Conservation (phyloP, 805 yeast species). For the Wickerhamomyces alni region DNA sequence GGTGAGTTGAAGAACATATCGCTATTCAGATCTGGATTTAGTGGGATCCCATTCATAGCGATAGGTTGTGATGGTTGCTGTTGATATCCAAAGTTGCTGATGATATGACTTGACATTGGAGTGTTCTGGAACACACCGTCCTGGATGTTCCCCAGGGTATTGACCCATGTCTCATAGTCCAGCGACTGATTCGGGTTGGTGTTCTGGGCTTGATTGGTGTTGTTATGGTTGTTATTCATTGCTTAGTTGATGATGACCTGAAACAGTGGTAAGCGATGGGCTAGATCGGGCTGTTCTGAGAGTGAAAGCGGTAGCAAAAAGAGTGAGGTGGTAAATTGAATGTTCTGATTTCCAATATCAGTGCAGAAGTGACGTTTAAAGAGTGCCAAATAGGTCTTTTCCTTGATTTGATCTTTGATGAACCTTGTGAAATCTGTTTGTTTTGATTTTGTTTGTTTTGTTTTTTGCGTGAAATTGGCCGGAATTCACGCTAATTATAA, state of each 20-base stretch:
- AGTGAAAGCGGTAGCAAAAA: too few species aligned
- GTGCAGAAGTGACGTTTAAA: too few species aligned
- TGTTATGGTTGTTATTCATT: too few species aligned
- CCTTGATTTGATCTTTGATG: neutral
- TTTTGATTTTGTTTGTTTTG: slow-evolving; percentile 5
- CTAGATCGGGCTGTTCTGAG: neutral
- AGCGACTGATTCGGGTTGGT: slow-evolving; percentile 14
- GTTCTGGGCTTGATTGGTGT: neutral
- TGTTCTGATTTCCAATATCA: too few species aligned
- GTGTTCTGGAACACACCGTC: slow-evolving; percentile 23
- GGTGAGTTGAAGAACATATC: slow-evolving; percentile 21
- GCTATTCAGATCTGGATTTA: slow-evolving; percentile 6
- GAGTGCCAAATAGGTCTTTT: neutral
- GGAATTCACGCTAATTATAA: neutral
- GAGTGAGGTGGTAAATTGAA: too few species aligned
- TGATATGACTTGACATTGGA: slow-evolving; percentile 19
- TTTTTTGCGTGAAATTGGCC: neutral
- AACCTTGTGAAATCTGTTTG: neutral
- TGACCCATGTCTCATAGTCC: slow-evolving; percentile 24
- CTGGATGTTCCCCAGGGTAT: slow-evolving; percentile 19
- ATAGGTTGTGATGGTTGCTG: slow-evolving; percentile 1
- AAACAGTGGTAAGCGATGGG: neutral
- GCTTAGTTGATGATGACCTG: neutral
- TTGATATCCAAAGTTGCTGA: slow-evolving; percentile 7
- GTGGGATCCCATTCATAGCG: neutral